phyloP scores from a whole-genome alignment of 73 alveolate genomes.

The Blepharisma stoltei region DNA sequence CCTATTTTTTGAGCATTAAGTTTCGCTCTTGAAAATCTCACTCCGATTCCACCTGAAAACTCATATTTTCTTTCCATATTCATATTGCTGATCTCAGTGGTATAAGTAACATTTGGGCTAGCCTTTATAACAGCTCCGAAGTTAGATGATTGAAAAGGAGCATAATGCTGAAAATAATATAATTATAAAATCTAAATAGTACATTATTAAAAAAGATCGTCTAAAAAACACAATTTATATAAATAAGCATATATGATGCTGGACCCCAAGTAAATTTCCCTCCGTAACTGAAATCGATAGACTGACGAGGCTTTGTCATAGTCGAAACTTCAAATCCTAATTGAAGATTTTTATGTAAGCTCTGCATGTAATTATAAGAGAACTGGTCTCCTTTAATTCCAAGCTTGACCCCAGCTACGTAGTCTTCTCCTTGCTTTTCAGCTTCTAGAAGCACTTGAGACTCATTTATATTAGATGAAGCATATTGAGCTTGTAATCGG shows the following conservation, averaged over 20 bases:
- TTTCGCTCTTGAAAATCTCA: constrained; percentile 28
- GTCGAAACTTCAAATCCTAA: constrained; percentile 18
- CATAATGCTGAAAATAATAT: background rate
- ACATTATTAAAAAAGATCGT: too few species aligned
- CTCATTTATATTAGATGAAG: background rate
- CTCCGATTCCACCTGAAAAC: background rate
- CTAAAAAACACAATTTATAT: too few species aligned
- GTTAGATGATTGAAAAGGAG: background rate
- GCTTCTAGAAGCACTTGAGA: constrained; percentile 8
- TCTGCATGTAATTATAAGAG: constrained; percentile 23
- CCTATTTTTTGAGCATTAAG: background rate
- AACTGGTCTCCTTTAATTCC: background rate
- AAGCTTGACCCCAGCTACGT: background rate
- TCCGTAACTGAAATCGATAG: background rate
- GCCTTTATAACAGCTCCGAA: constrained; percentile 29
- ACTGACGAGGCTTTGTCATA: background rate
- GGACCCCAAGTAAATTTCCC: background rate
- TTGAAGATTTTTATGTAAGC: background rate
- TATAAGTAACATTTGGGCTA: background rate
- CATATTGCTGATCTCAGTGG: constrained; percentile 3
- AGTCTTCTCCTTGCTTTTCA: constrained; percentile 27
- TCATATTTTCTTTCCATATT: constrained; percentile 9
- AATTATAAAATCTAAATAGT: too few species aligned
- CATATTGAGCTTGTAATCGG: background rate
- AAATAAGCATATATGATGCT: too few species aligned